Evolutionary conservation across 257 asterid species (phyloP), one percentile per base, ranked within the genome.

Genomic region (Leptodermis oblonga): DNA sequence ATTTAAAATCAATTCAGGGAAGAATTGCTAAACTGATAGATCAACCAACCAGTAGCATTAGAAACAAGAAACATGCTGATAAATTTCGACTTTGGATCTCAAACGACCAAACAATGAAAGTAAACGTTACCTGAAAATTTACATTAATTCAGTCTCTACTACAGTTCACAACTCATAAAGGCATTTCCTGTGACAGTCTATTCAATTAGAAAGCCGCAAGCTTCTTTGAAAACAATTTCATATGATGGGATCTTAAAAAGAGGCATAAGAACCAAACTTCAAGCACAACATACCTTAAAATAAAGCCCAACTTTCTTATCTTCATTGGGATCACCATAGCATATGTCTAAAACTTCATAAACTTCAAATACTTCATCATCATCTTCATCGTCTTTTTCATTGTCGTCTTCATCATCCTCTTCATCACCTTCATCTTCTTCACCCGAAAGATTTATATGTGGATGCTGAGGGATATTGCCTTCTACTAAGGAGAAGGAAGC

Each of bases 281-380:
- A 7, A 0, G 23, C 41, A 64, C 39, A 41, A 52, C 17, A 22
- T 83, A 90, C 98, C 98, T 82, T 87, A 41, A 88, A 87, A 71
- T 90, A 76, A 58, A 90, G 81, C 15, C 71, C 80, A 1, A 70
- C 14, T 5, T 52, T 61, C n/a, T 59, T 67, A 9, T 26, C 60
- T 9, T 78, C 67, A 1, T 77, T 81, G 11, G 85, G 90, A 30
- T 87, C 88, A 5, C 97, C 99, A 48, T 78, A 85, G 61, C 96
- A 77, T 42, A 93, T 67, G 5, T 63, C 76, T 37, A 84, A 59
- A 22, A 90, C 77, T 61, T 87, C 62, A 0, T 80, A 84, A 4
- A 93, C 97, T 65, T 93, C 95, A 70, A 20, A 93, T 13, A 70
- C 80, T 65, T 84, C 90, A 20, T 59, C 62, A 41, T 51, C 14